A percentile compares a stretch with the other conserved stretches of the same genome.
These are phyloP conservation scores for Fusarium armeniacum DNA, from an alignment of 2,329 filamentous ascomycete species.

Conservation along the genomic window DNA sequence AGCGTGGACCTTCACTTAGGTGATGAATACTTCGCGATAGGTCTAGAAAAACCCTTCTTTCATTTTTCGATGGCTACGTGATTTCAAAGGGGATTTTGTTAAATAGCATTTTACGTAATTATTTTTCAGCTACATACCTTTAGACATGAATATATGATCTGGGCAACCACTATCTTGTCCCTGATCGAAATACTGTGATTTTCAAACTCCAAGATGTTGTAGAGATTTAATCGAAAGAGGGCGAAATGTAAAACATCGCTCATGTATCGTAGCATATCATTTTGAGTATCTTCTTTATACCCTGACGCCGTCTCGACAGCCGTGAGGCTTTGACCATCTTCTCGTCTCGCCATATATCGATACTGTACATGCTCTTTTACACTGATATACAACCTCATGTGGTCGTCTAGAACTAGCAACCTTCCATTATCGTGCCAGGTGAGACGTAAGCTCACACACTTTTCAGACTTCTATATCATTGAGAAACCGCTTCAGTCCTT, in stretches of 20 bases:
- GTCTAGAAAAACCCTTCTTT: conserved; percentile 16
- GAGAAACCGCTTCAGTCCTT: background rate
- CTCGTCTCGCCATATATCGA: background rate
- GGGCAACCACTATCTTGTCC: conserved; percentile 31
- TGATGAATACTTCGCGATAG: background rate
- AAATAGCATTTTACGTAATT: conserved; percentile 40
- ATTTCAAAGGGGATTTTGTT: conserved; percentile 13
- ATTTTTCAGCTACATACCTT: conserved; percentile 22
- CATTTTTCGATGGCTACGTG: conserved; percentile 25
- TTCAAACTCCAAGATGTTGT: background rate
- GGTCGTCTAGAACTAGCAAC: background rate
- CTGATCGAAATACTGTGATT: conserved; percentile 9
- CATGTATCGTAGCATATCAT: background rate
- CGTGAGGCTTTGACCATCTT: background rate
- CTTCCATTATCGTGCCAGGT: background rate
- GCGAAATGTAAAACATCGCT: background rate
- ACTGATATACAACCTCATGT: background rate
- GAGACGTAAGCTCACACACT: no score
- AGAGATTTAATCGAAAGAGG: background rate
- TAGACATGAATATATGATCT: conserved; percentile 37
- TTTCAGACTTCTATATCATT: background rate
- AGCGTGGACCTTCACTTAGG: no score
- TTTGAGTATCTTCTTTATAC: background rate
- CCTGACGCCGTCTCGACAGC: background rate
- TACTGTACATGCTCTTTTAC: conserved; percentile 6